Base-by-base conservation (phyloP, 192 early-diverging fungal species). In the Coemansia erecta region DNA sequence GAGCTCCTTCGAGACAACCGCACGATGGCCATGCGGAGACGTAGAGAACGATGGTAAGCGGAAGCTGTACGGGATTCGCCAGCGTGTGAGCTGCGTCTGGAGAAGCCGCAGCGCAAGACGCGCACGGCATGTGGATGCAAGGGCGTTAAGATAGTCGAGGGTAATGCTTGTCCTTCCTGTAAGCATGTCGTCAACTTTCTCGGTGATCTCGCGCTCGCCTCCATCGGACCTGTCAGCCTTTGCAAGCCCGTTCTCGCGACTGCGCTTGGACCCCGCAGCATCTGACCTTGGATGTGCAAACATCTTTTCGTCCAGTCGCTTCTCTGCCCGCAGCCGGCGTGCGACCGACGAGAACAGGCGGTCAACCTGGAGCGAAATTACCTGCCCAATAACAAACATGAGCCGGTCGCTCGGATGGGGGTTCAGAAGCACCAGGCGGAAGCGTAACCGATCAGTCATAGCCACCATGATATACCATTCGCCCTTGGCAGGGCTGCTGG, bases 381-480 rank as follows among this genome's bases (percentile, higher is more conserved):
- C 53, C 63, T 80, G 77, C 15, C 52, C 63, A 52, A 80, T 64
- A 13, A 51, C 60, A 28, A 51, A 66, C 57, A 70, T 53, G 28
- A 80, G 63, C 21, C 49, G 55, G 53, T 66, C 63, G 14, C 39
- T 56, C 13, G 74, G 61, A 17, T 71, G 67, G 24, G 68, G 67
- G 13, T 53, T 66, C 13, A 80, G 60, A 21, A 70, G 57, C 10
- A 80, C 72, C 26, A 80, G 60, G 13, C 77, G 60, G 60, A 80
- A 80, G 13, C 64, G 66, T 53, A 80, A 58, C 23, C 72, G 71
- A 35, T 80, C 72, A 4, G 72, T 67, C 77, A 80, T 80, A 10
- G 67, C 70, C 0, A 69, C 77, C 77, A 80, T 80, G 19, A 80
- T 49, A 22, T 73, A 70, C 77, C 77, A 80, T 56, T 69, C 70